A percentile compares a stretch with the other conserved stretches of the same genome.
phyloP scores from a whole-genome alignment of 164 flowering plant genomes.

The Magnolia kwangsiensis region DNA sequence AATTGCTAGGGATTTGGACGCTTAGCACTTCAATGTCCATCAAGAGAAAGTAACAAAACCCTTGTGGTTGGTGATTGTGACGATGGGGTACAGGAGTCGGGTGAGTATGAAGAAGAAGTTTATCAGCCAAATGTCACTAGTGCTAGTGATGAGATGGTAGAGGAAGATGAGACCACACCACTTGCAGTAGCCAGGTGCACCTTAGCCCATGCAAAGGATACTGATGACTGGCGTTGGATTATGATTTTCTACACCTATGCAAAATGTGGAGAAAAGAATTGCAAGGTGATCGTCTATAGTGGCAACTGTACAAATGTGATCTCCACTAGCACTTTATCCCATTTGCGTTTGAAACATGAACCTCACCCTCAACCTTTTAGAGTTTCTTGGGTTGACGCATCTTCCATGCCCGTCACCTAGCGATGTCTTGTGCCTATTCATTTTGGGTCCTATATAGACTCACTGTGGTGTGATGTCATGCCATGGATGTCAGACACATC shows the following conservation, averaged over 20 bases:
- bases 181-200: background rate
- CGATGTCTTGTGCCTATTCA: background rate
- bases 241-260: background rate
- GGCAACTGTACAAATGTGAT: conserved; percentile 4
- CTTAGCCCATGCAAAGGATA: background rate
- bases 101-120: background rate
- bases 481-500: conserved; percentile 3
- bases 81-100: too few species aligned
- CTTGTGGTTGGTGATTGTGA: too few species aligned
- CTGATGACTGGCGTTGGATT: background rate
- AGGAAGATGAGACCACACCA: background rate
- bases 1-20: too few species aligned
- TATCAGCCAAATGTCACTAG: background rate
- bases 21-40: too few species aligned
- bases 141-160: background rate
- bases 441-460: conserved; percentile 1
- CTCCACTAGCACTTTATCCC: background rate
- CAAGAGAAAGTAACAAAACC: too few species aligned
- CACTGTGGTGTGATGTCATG: background rate
- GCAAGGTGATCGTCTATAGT: conserved; percentile 2
- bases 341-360: background rate
- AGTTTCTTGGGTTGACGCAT: background rate
- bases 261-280: conserved; percentile 5
- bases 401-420: background rate
- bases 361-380: background rate